Base-by-base conservation (phyloP, 1,284 basidiomycete species). In the Ganoderma leucocontextum region DNA sequence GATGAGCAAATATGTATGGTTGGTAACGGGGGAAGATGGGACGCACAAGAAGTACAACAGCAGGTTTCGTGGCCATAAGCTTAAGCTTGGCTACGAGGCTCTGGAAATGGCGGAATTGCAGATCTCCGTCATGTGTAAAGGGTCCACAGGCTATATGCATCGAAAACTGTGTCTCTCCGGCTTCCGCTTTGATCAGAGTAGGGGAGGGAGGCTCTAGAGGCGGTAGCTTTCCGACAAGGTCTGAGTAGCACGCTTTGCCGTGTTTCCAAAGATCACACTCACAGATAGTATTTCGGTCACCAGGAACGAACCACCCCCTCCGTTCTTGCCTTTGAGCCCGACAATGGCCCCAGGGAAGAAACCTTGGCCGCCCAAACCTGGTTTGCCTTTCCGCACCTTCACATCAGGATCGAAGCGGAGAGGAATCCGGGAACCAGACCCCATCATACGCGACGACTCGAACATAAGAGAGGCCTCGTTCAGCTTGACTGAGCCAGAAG, bases 311-410 rank as follows among this genome's bases (percentile, higher is more conserved):
- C 89, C 91, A 5, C 95, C 96, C 1, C 95, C 95, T 2, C 96
- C 96, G 78, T 99, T 99, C 75, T 89, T 88, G 0, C 98, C 98
- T 73, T 90, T 93, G n/a, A 98, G 78, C 2, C 93, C 95, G 0
- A 94, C 91, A 59, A 99, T 90, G 49, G 92, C 91, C 1, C 98
- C 98, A 0, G 96, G 95, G 77, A 97, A 99, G 39, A 99, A 78
- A 0, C 93, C 91, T 25, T 92, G 82, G 0, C 90, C 89, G n/a
- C 87, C 88, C 29, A 88, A 83, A 5, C 91, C 91, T 65, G 85
- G 83, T 6, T 87, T 81, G 0, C 87, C 88, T 25, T 91, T 91
- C 59, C 90, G 86, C 4, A 97, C 84, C 74, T 89, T 90, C 64
- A 94, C 81, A 42, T 84, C 81, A 2, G 87, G 81, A 55, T 92